These are phyloP conservation scores for Aspergillus fumigatus DNA, from an alignment of 2,329 filamentous ascomycete species.

Conservation along the genomic window DNA sequence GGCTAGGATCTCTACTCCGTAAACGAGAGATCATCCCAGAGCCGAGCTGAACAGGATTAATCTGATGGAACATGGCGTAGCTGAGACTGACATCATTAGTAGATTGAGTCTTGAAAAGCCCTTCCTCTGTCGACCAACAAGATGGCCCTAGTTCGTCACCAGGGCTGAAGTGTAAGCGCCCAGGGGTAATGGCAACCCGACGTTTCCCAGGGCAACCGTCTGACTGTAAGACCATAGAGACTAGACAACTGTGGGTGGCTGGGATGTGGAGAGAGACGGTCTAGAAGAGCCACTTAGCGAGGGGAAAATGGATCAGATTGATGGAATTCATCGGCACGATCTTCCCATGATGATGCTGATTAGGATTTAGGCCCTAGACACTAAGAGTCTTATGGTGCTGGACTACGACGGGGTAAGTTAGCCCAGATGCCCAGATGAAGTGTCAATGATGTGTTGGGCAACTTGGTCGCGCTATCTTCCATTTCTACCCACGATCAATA, in stretches of 20 bases:
- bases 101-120: not conserved
- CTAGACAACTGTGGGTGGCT: slow-evolving; percentile 14
- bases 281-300: slow-evolving; percentile 3
- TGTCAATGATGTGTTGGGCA: not conserved
- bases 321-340: slow-evolving; percentile 11
- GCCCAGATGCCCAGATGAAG: not conserved
- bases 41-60: not conserved
- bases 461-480: not conserved
- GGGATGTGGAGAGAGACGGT: slow-evolving; percentile 14
- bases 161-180: not conserved
- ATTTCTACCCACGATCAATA: not conserved
- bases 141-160: not conserved
- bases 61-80: slow-evolving; percentile 1
- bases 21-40: not conserved
- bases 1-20: not conserved
- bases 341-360: slow-evolving; percentile 8
- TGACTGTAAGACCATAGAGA: slow-evolving; percentile 19
- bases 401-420: not conserved
- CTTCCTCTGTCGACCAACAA: not conserved
- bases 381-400: not conserved
- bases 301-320: slow-evolving; percentile 4
- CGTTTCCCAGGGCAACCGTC: slow-evolving; percentile 17
- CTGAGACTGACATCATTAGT: slow-evolving; percentile 5
- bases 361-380: not conserved
- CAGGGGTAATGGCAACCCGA: slow-evolving; percentile 1